These are phyloP conservation scores for Perkinsus olseni DNA, from an alignment of 169 alveolate species.

Conservation along the genomic window DNA sequence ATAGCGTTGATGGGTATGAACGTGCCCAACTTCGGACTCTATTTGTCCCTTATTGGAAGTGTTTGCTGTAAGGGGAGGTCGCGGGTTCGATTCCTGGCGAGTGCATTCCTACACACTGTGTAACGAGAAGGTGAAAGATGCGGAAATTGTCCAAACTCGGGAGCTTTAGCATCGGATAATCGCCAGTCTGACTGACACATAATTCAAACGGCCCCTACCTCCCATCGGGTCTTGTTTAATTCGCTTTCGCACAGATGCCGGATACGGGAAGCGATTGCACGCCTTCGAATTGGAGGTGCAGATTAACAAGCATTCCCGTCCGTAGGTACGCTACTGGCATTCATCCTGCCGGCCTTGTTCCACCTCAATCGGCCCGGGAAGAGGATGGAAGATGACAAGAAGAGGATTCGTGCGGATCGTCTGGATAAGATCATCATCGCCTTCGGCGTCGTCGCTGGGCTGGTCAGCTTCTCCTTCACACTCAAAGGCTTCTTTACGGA, in stretches of 20 bases:
- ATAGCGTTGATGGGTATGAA: neutral
- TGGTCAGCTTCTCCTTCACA: neutral
- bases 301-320: too few relatives aligned
- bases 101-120: too few relatives aligned
- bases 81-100: neutral
- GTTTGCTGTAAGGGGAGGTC: neutral
- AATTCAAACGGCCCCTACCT: too few relatives aligned
- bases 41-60: neutral
- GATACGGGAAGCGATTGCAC: too few relatives aligned
- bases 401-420: neutral
- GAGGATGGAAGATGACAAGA: neutral
- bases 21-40: constrained; percentile 11
- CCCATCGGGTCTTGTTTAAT: too few relatives aligned
- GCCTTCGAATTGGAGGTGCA: too few relatives aligned
- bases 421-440: neutral
- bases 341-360: constrained; percentile 14
- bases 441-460: constrained; percentile 9
- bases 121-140: too few relatives aligned
- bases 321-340: constrained; percentile 6
- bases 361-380: neutral
- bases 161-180: too few relatives aligned
- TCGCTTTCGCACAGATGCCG: too few relatives aligned
- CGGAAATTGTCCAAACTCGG: too few relatives aligned
- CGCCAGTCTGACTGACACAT: too few relatives aligned
- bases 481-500: neutral